These are phyloP conservation scores for Peribolospora kevripleyi DNA, from an alignment of 768 basidiomycete species.

Conservation along the genomic window DNA sequence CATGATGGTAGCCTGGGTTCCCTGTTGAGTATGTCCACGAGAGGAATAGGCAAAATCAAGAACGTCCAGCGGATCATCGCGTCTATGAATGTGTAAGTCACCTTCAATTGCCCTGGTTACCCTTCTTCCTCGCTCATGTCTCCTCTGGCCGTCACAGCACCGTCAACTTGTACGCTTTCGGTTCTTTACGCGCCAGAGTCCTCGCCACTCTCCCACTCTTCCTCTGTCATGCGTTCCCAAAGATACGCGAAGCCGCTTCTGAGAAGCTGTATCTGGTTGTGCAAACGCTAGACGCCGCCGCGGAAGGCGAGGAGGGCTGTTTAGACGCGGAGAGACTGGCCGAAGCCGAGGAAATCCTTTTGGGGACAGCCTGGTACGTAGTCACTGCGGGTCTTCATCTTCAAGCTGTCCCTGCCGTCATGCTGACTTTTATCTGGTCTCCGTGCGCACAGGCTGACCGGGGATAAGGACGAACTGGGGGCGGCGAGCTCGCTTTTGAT, in stretches of 20 bases:
- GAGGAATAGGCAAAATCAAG: constrained; percentile 44
- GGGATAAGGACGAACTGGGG: no score
- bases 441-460: no score
- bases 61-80: constrained; percentile 57
- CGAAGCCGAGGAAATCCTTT: no score
- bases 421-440: no score
- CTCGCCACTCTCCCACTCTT: constrained; percentile 32
- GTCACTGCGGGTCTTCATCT: no score
- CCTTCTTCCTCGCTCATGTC: constrained; percentile 1
- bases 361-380: no score
- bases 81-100: constrained; percentile 56
- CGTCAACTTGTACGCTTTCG: constrained; percentile 36
- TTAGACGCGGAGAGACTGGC: no score
- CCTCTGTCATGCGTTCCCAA: constrained; percentile 55
- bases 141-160: constrained; percentile 25
- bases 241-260: constrained; percentile 55
- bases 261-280: constrained; percentile 59
- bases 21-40: constrained; percentile 34
- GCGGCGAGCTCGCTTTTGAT: no score
- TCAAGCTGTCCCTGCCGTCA: no score
- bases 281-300: constrained; percentile 37
- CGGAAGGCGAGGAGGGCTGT: no score
- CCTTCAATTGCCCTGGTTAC: background rate
- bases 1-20: constrained; percentile 26
- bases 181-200: constrained; percentile 25